Percentiles rank a stretch among this genome's conserved stretches.
Conservation (phyloP, 2,329 filamentous ascomycete species). For the Exserohilum rostratum region DNA sequence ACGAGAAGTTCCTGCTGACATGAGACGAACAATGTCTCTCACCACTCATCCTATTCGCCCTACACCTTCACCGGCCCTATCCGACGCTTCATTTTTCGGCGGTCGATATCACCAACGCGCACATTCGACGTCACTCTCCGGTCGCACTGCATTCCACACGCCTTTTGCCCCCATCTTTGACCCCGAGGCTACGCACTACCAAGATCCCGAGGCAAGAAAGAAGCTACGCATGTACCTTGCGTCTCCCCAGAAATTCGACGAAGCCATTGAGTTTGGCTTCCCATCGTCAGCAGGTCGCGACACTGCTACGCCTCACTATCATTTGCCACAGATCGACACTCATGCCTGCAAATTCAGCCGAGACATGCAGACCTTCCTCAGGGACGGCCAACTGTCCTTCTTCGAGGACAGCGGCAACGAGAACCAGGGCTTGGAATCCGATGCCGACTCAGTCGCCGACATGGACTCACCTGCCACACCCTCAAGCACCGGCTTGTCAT, state of each 20-base stretch:
- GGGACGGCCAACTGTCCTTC: conserved; percentile 60
- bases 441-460: conserved; percentile 42
- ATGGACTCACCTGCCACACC: conserved; percentile 47
- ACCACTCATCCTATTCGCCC: conserved; percentile 67
- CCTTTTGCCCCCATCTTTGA: conserved; percentile 56
- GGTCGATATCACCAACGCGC: conserved; percentile 42
- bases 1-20: conserved; percentile 21
- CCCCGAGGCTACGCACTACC: conserved; percentile 79
- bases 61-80: conserved; percentile 54
- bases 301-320: conserved; percentile 29
- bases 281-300: conserved; percentile 59
- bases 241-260: conserved; percentile 93
- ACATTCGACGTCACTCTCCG: conserved; percentile 36
- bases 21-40: conserved; percentile 72
- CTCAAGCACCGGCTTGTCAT: conserved; percentile 42
- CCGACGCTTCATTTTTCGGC: conserved; percentile 45
- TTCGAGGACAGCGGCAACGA: conserved; percentile 43
- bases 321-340: conserved; percentile 43
- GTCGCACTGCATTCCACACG: conserved; percentile 36
- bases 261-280: conserved; percentile 92
- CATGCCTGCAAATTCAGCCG: conserved; percentile 54
- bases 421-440: conserved; percentile 41
- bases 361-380: conserved; percentile 63
- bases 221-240: conserved; percentile 86
- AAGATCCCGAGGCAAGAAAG: conserved; percentile 84